Evolutionary conservation across 805 yeast genomes (phyloP).

Genomic region (Hemisphaericaspora nanyangensis): DNA sequence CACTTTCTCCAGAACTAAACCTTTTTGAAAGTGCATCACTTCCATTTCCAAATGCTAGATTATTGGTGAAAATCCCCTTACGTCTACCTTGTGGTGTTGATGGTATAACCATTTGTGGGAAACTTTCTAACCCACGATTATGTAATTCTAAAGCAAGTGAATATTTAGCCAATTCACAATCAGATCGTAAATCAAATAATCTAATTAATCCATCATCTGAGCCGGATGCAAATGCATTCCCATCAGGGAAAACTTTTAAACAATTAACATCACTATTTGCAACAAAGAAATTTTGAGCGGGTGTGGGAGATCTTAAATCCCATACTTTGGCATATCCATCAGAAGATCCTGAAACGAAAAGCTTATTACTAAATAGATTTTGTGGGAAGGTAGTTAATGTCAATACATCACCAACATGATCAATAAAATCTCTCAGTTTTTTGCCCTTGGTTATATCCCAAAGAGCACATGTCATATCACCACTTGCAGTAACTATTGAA

Average conservation of each 20-base stretch:
- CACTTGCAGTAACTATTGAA: conserved; percentile 65
- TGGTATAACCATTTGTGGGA: conserved; percentile 5
- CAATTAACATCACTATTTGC: conserved; percentile 62
- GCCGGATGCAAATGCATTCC: conserved; percentile 68
- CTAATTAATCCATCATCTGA: conserved; percentile 73
- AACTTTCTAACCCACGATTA: not conserved
- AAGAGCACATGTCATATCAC: conserved; percentile 72
- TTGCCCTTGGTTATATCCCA: conserved; percentile 76
- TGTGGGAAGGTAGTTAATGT: conserved; percentile 30
- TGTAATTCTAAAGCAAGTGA: conserved; percentile 9
- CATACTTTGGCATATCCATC: conserved; percentile 67
- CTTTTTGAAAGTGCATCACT: not conserved
- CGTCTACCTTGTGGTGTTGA: not conserved
- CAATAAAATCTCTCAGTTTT: conserved; percentile 50
- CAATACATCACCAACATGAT: conserved; percentile 72
- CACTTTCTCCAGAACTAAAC: not conserved
- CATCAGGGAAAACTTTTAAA: conserved; percentile 63
- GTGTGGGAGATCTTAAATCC: conserved; percentile 53
- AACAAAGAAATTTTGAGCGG: conserved; percentile 49
- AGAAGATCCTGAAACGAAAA: conserved; percentile 62
- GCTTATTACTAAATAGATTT: conserved; percentile 13
- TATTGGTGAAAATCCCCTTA: conserved; percentile 10
- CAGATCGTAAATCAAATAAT: conserved; percentile 73
- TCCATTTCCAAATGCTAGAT: not conserved
- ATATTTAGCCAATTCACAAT: conserved; percentile 60